Base-by-base conservation (phyloP, 2,329 filamentous ascomycete genomes). In the Trichoderma simmonsii region DNA sequence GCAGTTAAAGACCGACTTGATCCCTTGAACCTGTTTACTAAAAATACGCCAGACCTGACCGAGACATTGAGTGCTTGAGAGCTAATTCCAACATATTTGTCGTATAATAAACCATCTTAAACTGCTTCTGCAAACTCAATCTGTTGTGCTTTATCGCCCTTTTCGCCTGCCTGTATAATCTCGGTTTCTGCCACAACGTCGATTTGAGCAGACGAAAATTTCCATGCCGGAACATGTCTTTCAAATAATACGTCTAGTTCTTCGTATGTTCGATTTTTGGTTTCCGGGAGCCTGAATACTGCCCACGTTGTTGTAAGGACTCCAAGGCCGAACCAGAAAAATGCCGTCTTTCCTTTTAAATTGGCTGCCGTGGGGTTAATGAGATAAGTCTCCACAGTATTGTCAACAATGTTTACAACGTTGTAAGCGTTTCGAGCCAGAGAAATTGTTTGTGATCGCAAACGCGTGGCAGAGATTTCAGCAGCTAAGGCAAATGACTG, bases 181-280 rank as follows among this genome's bases (percentile, higher is more conserved):
- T 64, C 39, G 8, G 24, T 65, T n/a, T 65, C 39, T 15, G 62
- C 39, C 28, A 65, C 28, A 11, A 51, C 39, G 11, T 62, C 59
- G 6, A 62, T 62, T 39, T 62, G 59, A 26, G 59, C 32, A 11
- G 59, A 62, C 7, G 32, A 36, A 66, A 80, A 81, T 43, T 77
- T 77, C 71, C 79, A 77, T 24, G 80, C 79, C 9, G 79, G 60
- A 9, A 81, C 74, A 18, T 71, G 69, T 59, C 76, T 72, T 71
- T 81, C 78, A 62, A 81, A 81, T 6, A 81, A 75, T 63, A 78
- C 30, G 64, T 81, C 79, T 57, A 81, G 71, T 74, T 85, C 83
- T 3, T 82, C 83, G 72, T 84, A 85, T 0, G 82, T 83, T 11
- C 83, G 79, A 61, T 61, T 61, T 6, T 51, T 51, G n/a, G 43